phyloP scores from a whole-genome alignment of 257 asterid species.

The Thymus mandschuricus region DNA sequence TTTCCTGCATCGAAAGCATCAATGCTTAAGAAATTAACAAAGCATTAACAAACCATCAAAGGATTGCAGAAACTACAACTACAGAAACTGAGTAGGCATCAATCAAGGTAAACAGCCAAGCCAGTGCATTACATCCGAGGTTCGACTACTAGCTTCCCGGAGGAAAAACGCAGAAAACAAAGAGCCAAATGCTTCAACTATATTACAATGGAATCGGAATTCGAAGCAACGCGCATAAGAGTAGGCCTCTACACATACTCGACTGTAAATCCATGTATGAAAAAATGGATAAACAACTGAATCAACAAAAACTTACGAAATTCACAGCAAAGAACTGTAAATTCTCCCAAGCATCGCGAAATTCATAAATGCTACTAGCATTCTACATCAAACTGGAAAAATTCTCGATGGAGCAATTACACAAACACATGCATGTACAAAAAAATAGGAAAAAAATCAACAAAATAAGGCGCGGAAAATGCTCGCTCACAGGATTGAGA shows the following conservation, averaged over 20 bases:
- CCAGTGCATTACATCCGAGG: not conserved
- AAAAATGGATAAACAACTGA: not conserved
- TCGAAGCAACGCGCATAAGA: not conserved
- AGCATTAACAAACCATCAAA: not conserved
- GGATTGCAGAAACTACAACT: not conserved
- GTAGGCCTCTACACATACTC: not conserved
- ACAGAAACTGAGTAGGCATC: not conserved
- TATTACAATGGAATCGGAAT: not conserved
- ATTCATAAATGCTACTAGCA: not conserved
- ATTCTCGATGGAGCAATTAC: not conserved
- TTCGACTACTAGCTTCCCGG: not conserved
- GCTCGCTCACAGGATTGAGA: slow-evolving; percentile 33
- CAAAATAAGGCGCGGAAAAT: not conserved
- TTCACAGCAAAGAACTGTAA: slow-evolving; percentile 8
- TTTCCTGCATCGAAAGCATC: not conserved
- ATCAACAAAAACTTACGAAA: not conserved
- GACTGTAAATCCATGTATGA: not conserved
- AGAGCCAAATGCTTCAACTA: slow-evolving; percentile 4
- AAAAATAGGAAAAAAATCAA: not conserved
- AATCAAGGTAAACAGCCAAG: not conserved
- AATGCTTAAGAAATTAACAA: slow-evolving; percentile 5
- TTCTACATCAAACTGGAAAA: not conserved
- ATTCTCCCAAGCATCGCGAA: not conserved
- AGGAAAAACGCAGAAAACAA: not conserved
- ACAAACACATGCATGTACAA: not conserved